A percentile compares a stretch with the other conserved stretches of the same genome.
These are phyloP conservation scores for Penicillium angulare DNA, from an alignment of 495 filamentous ascomycete genomes.

Conservation along the genomic window DNA sequence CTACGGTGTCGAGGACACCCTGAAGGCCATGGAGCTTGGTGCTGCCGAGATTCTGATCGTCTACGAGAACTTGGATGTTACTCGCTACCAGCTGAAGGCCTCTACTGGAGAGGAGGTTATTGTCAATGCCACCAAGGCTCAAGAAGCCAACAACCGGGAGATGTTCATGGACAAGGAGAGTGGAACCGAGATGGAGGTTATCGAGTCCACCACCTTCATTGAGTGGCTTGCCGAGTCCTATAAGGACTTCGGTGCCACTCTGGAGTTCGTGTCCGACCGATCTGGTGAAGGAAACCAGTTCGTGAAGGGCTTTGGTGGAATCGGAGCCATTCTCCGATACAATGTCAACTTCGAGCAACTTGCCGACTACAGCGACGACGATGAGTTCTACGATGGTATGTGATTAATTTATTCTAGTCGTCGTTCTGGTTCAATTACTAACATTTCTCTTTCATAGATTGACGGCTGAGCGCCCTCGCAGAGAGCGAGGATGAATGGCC, in stretches of 20 bases:
- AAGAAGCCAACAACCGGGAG: constrained; percentile 76
- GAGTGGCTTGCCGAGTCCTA: constrained; percentile 99
- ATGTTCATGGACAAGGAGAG: constrained; percentile 93
- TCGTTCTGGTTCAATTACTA: constrained; percentile 7
- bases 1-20: constrained; percentile 95
- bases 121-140: constrained; percentile 83
- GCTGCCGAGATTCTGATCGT: constrained; percentile 94
- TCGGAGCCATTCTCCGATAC: constrained; percentile 95
- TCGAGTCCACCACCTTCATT: constrained; percentile 83
- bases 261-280: constrained; percentile 96
- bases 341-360: constrained; percentile 99
- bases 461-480: constrained; percentile 90
- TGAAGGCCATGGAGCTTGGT: constrained; percentile 95
- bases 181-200: constrained; percentile 92
- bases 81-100: constrained; percentile 83
- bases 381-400: constrained; percentile 96
- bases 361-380: constrained; percentile 90
- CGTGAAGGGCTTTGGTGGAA: constrained; percentile 98
- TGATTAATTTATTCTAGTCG: constrained; percentile 5
- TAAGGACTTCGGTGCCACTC: constrained; percentile 92
- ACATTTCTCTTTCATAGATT: constrained; percentile 58
- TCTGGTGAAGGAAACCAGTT: constrained; percentile 99
- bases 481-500: constrained; percentile 79
- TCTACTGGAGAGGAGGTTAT: constrained; percentile 66
- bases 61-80: constrained; percentile 95